Percentiles rank a stretch among this genome's conserved stretches.
These are phyloP conservation scores for Paxillus rubicundulus DNA, from an alignment of 768 basidiomycete species.

Conservation along the genomic window DNA sequence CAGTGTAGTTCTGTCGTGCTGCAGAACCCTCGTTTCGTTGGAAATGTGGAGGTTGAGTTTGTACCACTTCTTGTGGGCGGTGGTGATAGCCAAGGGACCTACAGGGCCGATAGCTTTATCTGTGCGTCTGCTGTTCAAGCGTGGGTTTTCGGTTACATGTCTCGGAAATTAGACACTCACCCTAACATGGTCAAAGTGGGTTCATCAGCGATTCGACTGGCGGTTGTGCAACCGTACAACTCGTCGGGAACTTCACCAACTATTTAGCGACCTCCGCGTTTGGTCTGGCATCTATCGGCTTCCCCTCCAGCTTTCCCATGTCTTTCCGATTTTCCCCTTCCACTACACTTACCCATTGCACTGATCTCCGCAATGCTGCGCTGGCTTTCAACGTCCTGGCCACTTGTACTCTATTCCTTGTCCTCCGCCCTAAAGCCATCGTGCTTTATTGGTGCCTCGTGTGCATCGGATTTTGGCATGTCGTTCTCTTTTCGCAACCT, in stretches of 20 bases:
- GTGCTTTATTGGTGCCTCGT: constrained; percentile 75
- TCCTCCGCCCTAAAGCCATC: constrained; percentile 69
- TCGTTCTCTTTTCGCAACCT: constrained; percentile 76
- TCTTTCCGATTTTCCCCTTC: constrained; percentile 56
- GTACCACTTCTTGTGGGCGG: constrained; percentile 84
- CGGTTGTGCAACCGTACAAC: constrained; percentile 71
- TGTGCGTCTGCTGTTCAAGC: constrained; percentile 83
- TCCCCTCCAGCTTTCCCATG: constrained; percentile 72
- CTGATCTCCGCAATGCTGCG: constrained; percentile 66
- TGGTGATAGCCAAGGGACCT: constrained; percentile 67
- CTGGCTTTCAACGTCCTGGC: constrained; percentile 72
- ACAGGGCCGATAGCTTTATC: constrained; percentile 81
- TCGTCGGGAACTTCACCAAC: constrained; percentile 70
- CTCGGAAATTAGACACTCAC: constrained; percentile 7
- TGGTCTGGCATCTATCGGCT: constrained; percentile 69
- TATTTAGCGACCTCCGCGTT: constrained; percentile 58
- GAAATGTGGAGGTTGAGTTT: constrained; percentile 60
- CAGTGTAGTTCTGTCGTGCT: constrained; percentile 62
- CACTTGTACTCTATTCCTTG: constrained; percentile 63
- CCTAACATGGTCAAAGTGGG: constrained; percentile 44
- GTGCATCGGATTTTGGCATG: constrained; percentile 85
- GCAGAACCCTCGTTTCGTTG: constrained; percentile 73
- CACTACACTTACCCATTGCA: constrained; percentile 57
- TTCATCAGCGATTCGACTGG: constrained; percentile 61
- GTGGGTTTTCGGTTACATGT: constrained; percentile 40